These are phyloP conservation scores for Diaporthe sp. DNA, from an alignment of 2,329 filamentous ascomycete species.

Conservation along the genomic window DNA sequence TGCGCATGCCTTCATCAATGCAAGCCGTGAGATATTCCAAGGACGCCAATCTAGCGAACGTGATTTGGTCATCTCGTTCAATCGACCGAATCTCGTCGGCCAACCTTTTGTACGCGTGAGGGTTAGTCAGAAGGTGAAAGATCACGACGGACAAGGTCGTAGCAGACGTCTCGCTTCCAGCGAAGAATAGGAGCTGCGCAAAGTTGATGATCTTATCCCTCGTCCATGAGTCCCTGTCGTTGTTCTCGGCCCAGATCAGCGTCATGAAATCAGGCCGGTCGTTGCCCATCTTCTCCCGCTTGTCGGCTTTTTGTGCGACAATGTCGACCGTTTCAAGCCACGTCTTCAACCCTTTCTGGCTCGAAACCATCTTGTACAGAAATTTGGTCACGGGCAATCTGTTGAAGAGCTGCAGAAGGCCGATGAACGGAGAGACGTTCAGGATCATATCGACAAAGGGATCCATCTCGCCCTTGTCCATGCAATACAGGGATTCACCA, in stretches of 20 bases:
- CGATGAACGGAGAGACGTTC: slow-evolving; percentile 18
- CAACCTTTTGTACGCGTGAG: slow-evolving; percentile 39
- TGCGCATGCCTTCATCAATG: slow-evolving; percentile 15
- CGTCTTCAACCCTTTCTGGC: not conserved
- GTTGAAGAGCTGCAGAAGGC: slow-evolving; percentile 7
- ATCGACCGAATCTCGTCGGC: slow-evolving; percentile 47
- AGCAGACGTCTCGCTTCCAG: slow-evolving; percentile 52
- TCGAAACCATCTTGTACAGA: slow-evolving; percentile 3
- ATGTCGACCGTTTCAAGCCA: slow-evolving; percentile 15
- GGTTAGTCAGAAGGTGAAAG: slow-evolving; percentile 22
- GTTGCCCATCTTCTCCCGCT: slow-evolving; percentile 47
- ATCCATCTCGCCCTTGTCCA: slow-evolving; percentile 7
- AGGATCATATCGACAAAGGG: slow-evolving; percentile 24
- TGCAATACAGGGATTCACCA: slow-evolving; percentile 37
- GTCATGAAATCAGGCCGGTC: slow-evolving; percentile 48
- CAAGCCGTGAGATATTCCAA: slow-evolving; percentile 47
- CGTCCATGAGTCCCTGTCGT: slow-evolving; percentile 39
- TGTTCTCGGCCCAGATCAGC: slow-evolving; percentile 43
- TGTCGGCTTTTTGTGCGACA: slow-evolving; percentile 46
- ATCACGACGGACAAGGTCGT: slow-evolving; percentile 50
- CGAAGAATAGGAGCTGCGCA: slow-evolving; percentile 43
- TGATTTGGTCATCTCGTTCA: slow-evolving; percentile 47
- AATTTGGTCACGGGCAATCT: slow-evolving; percentile 4
- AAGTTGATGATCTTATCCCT: slow-evolving; percentile 36
- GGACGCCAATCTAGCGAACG: slow-evolving; percentile 42